Evolutionary conservation across 1,284 basidiomycete genomes (phyloP).

Genomic region (Ganoderma meredithae): DNA sequence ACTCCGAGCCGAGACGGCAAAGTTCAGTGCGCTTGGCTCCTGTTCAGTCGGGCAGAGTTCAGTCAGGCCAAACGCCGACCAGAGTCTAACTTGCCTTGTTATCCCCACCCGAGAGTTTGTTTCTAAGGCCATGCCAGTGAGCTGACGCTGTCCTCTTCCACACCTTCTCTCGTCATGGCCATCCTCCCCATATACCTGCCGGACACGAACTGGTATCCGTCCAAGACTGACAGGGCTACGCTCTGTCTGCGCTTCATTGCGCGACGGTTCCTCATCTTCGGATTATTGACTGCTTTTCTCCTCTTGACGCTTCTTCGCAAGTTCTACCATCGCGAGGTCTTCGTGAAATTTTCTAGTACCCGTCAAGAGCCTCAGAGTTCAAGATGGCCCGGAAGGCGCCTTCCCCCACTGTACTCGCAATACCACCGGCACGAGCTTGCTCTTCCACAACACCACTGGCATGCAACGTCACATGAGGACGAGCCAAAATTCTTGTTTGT

Average conservation of each 20-base stretch:
- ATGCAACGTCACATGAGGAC: background rate
- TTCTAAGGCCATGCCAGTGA: background rate
- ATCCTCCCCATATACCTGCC: background rate
- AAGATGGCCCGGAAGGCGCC: background rate
- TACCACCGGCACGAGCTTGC: slow-evolving; percentile 17
- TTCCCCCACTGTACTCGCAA: slow-evolving; percentile 24
- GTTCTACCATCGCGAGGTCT: background rate
- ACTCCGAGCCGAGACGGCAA: too few species aligned
- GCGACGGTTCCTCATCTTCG: background rate
- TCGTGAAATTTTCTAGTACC: background rate
- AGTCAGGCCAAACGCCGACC: background rate
- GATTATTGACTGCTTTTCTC: background rate
- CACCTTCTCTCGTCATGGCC: background rate
- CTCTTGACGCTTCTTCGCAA: background rate
- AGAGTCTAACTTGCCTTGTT: background rate
- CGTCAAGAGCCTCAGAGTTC: background rate
- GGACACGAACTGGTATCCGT: background rate
- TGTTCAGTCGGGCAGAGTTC: background rate
- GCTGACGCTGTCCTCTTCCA: background rate
- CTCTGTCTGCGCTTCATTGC: background rate
- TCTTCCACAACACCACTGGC: slow-evolving; percentile 25
- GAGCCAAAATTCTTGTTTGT: slow-evolving; percentile 25
- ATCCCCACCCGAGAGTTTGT: background rate
- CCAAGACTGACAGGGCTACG: background rate
- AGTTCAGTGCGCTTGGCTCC: too few species aligned